These are phyloP conservation scores for Wickerhamomyces bovis DNA, from an alignment of 805 yeast genomes.

Conservation along the genomic window DNA sequence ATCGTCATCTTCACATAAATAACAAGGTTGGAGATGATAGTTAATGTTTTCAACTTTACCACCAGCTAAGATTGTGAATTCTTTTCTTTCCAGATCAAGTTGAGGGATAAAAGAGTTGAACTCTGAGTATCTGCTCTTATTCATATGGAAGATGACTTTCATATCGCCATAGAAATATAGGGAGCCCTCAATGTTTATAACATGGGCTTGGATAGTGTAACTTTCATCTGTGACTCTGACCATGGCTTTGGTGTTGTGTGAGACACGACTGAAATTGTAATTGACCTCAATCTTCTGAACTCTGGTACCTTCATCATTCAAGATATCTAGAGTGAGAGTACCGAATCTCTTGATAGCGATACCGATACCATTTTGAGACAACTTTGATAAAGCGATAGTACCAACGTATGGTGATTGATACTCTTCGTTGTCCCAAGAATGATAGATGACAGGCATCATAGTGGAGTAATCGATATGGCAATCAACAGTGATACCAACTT, in stretches of 20 bases:
- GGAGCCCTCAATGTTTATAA: constrained; percentile 22
- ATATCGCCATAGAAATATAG: constrained; percentile 26
- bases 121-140: neutral
- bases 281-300: constrained; percentile 22
- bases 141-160: constrained; percentile 24
- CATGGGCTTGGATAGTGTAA: constrained; percentile 17
- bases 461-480: constrained; percentile 7
- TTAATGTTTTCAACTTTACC: neutral
- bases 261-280: constrained; percentile 21
- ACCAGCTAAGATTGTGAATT: neutral
- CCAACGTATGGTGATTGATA: constrained; percentile 28
- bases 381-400: constrained; percentile 18
- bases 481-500: constrained; percentile 18
- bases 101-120: neutral
- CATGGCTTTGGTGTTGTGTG: constrained; percentile 23
- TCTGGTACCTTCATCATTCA: constrained; percentile 25
- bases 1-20: neutral
- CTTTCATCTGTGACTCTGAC: constrained; percentile 19
- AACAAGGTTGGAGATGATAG: neutral
- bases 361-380: constrained; percentile 18
- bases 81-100: neutral
- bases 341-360: constrained; percentile 22
- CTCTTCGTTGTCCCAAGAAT: constrained; percentile 14
- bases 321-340: constrained; percentile 25
- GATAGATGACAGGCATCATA: constrained; percentile 23